Evolutionary conservation across 1,284 basidiomycete genomes (phyloP), one percentile per base, ranked within the genome.

Genomic region (Cryptococcus sp.): DNA sequence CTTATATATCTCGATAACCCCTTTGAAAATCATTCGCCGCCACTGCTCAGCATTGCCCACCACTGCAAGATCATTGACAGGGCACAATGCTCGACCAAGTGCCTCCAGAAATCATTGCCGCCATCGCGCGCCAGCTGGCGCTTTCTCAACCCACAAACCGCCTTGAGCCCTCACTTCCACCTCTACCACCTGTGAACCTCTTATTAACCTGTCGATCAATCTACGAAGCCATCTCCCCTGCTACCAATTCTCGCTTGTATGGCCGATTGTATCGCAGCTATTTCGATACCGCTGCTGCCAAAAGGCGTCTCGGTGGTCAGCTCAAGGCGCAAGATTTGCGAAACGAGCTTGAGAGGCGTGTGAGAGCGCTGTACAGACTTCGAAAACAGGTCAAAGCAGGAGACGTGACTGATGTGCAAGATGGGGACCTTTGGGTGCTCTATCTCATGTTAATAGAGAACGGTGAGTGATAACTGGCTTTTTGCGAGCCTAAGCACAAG

Each of bases 401-500:
- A 3, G 64, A 76, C 56, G 58, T 67, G 11, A 49, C 47, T n/a
- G 57, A 55, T n/a, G 57, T 72, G 13, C 49, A 41, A 11, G 71
- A 72, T 7, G 61, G 69, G 13, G 77, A 86, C 45, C 75, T 89
- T 11, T 85, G 84, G 80, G 79, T 78, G 0, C 80, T 83, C 0
- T 86, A 85, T 62, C 68, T 88, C 52, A 85, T 91, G 83, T 72
- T 88, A 65, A 76, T 85, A 7, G 89, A 91, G 69, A 87, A 89
- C 79, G 78, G 78, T 76, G 38, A 52, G 76, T 70, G 19, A 34
- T 34, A 34, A 2, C 13, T 13, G 29, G 29, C 29, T 34, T 10
- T 10, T 13, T 13, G 1, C 5, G 19, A 19, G 8, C 20, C 50
- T 16, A 8, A 44, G 41, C 22, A 44, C 22, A 4, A 8, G 41